A percentile compares a stretch with the other conserved stretches of the same genome.
phyloP scores from a whole-genome alignment of 257 asterid genomes.

The Cordia subcordata region DNA sequence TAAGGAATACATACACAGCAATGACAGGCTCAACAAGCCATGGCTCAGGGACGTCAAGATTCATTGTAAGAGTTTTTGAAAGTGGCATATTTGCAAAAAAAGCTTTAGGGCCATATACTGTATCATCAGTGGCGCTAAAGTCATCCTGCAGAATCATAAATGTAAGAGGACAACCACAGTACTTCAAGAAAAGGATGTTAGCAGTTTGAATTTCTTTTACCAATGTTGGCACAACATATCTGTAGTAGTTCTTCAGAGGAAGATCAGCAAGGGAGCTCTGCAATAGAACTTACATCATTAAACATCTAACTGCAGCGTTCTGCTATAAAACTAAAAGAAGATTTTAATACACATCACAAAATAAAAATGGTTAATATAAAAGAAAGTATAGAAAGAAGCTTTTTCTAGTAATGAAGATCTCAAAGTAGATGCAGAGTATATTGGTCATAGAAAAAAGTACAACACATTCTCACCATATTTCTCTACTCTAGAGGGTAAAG shows the following conservation, averaged over 20 bases:
- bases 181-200: slow-evolving; percentile 17
- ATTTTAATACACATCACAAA: neutral
- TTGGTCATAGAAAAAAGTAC: too few species aligned
- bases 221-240: slow-evolving; percentile 95
- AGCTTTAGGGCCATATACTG: slow-evolving; percentile 84
- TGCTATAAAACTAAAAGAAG: slow-evolving; percentile 1
- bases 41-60: slow-evolving; percentile 99
- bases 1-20: slow-evolving; percentile 65
- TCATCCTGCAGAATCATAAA: slow-evolving; percentile 64
- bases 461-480: too few species aligned
- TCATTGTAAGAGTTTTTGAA: slow-evolving; percentile 96
- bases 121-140: slow-evolving; percentile 68
- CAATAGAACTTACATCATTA: slow-evolving; percentile 19
- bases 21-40: slow-evolving; percentile 96
- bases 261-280: slow-evolving; percentile 98
- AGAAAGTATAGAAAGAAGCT: too few species aligned
- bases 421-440: too few species aligned
- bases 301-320: slow-evolving; percentile 6
- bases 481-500: too few species aligned
- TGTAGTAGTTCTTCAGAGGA: slow-evolving; percentile 95
- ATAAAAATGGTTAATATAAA: too few species aligned
- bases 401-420: too few species aligned
- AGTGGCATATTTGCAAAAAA: slow-evolving; percentile 96
- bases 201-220: slow-evolving; percentile 38
- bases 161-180: slow-evolving; percentile 22